These are phyloP conservation scores for Salvia sclarea DNA, from an alignment of 305 asterid species.

Conservation along the genomic window DNA sequence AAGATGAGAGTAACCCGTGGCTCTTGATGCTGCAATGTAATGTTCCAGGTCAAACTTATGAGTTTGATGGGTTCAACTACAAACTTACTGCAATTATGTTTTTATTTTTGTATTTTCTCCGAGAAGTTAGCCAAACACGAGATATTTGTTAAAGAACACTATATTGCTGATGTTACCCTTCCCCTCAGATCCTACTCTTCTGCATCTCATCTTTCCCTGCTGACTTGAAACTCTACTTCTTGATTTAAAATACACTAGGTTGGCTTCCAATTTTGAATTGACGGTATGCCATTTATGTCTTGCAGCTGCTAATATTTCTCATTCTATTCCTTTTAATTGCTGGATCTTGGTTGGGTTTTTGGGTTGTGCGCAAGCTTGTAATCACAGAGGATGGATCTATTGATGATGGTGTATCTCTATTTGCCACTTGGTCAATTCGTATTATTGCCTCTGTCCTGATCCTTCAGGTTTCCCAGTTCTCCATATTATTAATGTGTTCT, in stretches of 20 bases:
- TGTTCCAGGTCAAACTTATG: background rate
- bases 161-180: background rate
- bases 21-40: conserved; percentile 11
- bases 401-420: conserved; percentile 69
- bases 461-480: conserved; percentile 68
- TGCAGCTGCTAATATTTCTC: conserved; percentile 71
- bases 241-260: background rate
- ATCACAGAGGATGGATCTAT: conserved; percentile 77
- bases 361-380: conserved; percentile 89
- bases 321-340: conserved; percentile 60
- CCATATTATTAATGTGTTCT: conserved; percentile 10
- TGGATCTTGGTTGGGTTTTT: conserved; percentile 95
- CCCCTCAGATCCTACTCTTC: background rate
- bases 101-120: background rate
- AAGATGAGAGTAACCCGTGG: background rate
- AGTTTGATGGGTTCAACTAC: conserved; percentile 14
- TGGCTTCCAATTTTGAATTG: conserved; percentile 16
- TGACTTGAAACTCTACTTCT: background rate
- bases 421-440: conserved; percentile 80
- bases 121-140: background rate
- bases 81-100: conserved; percentile 8
- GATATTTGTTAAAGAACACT: background rate
- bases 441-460: conserved; percentile 69
- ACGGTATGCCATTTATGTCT: conserved; percentile 18
- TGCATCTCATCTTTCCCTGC: background rate